These are phyloP conservation scores for Neurospora intermedia DNA, from an alignment of 495 filamentous ascomycete species.

Conservation along the genomic window DNA sequence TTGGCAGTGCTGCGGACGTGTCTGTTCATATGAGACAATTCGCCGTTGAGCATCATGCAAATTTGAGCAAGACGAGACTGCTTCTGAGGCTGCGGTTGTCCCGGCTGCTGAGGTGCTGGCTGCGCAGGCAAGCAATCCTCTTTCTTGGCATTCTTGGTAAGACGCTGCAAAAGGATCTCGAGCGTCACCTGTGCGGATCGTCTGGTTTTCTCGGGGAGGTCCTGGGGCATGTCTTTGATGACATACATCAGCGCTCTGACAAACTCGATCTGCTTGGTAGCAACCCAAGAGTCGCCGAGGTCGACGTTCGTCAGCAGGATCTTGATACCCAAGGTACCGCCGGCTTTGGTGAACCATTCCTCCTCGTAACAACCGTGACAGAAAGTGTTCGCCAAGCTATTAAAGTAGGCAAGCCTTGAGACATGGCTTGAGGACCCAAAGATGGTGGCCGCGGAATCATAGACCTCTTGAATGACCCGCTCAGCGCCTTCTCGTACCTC, in stretches of 20 bases:
- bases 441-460: conserved; percentile 66
- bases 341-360: conserved; percentile 95
- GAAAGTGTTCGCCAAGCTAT: conserved; percentile 66
- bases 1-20: conserved; percentile 82
- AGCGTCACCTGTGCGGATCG: conserved; percentile 70
- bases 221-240: conserved; percentile 91
- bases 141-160: conserved; percentile 62
- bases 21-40: conserved; percentile 88
- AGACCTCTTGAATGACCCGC: conserved; percentile 60
- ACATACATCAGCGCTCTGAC: conserved; percentile 83
- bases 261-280: conserved; percentile 70
- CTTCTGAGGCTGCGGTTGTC: conserved; percentile 25
- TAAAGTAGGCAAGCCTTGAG: conserved; percentile 68
- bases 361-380: conserved; percentile 92
- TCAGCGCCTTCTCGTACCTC: conserved; percentile 79
- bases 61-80: conserved; percentile 54
- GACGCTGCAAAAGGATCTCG: conserved; percentile 61
- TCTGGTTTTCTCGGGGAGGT: conserved; percentile 79
- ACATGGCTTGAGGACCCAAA: conserved; percentile 65
- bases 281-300: conserved; percentile 74
- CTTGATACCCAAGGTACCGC: conserved; percentile 81
- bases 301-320: conserved; percentile 68
- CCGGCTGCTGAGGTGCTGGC: conserved; percentile 18
- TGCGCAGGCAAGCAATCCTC: conserved; percentile 59
- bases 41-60: conserved; percentile 71